Evolutionary conservation across 129 eudicot genomes (phyloP).

Genomic region (Escallonia herrerae): DNA sequence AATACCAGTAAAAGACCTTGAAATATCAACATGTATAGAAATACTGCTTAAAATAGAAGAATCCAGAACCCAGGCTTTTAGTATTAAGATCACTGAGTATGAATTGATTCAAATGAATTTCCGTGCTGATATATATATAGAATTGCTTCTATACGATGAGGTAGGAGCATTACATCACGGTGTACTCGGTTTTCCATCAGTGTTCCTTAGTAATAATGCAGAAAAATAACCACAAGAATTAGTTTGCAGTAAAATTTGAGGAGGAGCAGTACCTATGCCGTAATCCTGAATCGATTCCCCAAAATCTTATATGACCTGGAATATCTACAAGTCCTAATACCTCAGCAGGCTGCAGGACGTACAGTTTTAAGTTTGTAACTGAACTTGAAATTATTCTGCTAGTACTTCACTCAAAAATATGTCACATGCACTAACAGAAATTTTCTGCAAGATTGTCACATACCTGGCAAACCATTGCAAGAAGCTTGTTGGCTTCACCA

Average conservation of each 20-base stretch:
- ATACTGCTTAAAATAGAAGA: not conserved
- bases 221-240: not conserved
- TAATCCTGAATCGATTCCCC: conserved; percentile 99
- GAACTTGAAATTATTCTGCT: too few species aligned
- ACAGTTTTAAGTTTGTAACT: not conserved
- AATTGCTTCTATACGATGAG: not conserved
- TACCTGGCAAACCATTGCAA: conserved; percentile 99
- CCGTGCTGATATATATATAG: not conserved
- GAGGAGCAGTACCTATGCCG: conserved; percentile 58
- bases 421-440: too few species aligned
- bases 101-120: too few species aligned
- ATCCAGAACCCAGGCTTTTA: not conserved
- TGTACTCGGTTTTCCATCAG: not conserved
- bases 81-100: not conserved
- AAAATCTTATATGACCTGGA: conserved; percentile 83
- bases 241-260: too few species aligned
- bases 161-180: not conserved
- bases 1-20: not conserved
- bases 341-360: conserved; percentile 82
- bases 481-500: conserved; percentile 97
- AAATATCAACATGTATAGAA: not conserved
- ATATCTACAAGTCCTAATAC: conserved; percentile 91
- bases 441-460: not conserved
- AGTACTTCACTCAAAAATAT: not conserved
- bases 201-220: not conserved